Evolutionary conservation across 805 yeast species (phyloP).

Genomic region (Suhomyces kilbournensis): DNA sequence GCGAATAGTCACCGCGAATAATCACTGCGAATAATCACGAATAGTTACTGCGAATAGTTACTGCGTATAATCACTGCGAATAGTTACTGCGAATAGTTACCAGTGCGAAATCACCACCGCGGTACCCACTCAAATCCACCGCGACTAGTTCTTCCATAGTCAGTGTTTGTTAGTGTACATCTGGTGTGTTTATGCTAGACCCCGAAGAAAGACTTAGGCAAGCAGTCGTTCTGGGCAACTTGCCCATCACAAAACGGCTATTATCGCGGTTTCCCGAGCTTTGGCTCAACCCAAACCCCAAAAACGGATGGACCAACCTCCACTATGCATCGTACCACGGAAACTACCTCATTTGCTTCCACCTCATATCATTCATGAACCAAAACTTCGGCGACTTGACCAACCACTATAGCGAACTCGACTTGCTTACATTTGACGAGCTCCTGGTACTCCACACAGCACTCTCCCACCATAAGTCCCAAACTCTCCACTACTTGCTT

Average conservation of each 20-base stretch:
- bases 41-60: too few relatives aligned
- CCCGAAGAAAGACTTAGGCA: constrained; percentile 64
- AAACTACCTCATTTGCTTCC: constrained; percentile 62
- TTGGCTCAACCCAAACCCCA: constrained; percentile 63
- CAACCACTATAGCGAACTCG: constrained; percentile 19
- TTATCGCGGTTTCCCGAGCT: constrained; percentile 67
- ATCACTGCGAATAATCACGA: too few relatives aligned
- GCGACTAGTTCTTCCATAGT: too few relatives aligned
- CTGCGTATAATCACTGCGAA: too few relatives aligned
- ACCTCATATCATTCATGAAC: constrained; percentile 46
- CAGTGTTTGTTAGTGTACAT: too few relatives aligned
- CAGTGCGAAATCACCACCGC: too few relatives aligned
- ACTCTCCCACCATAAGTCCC: constrained; percentile 55
- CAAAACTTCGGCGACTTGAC: constrained; percentile 19
- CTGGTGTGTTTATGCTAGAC: constrained; percentile 45
- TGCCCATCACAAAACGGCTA: constrained; percentile 60
- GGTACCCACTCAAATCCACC: too few relatives aligned
- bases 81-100: too few relatives aligned
- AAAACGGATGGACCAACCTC: constrained; percentile 72
- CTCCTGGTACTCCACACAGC: constrained; percentile 74
- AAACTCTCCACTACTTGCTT: constrained; percentile 68
- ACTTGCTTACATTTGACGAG: constrained; percentile 48
- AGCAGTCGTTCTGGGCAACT: constrained; percentile 62
- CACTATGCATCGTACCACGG: constrained; percentile 81
- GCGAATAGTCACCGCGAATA: too few relatives aligned